Evolutionary conservation across 1,284 basidiomycete species (phyloP), one percentile per base, ranked within the genome.

Genomic region (Sporisorium iseilematis-ciliati): DNA sequence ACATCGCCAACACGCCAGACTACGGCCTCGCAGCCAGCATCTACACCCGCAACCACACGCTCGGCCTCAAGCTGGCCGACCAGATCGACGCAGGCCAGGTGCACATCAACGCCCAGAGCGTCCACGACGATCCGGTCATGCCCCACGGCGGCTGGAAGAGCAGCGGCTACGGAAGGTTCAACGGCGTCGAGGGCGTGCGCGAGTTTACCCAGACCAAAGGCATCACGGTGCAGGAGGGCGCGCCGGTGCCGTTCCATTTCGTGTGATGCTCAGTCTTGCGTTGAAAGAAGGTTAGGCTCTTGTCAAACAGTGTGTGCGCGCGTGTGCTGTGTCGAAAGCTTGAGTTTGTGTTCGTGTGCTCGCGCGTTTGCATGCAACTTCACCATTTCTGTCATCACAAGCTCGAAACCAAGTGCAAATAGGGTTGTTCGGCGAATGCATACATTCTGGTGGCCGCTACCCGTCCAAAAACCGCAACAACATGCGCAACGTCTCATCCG

Each of bases 161-260:
- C 16, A 66, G 59, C 5, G 82, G 81, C 21, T 81, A 78, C 56
- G 73, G 63, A 38, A 49, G 67, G 38, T 76, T 80, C 57, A 79
- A 57, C 72, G 96, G 96, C 14, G 91, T 92, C 0, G 96, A 99
- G 87, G 96, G 96, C 29, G 88, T 99, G 35, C 90, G 93, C 31
- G 88, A 92, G 7, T 87, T 99, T 50, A 95, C 93, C 53, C 93
- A 92, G 82, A 88, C 92, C 53, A 98, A 99, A 83, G 91, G 92
- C 7, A 90, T 98, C 51, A 91, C 94, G 38, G 88, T 68, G 20
- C 67, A 70, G 31, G 8, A 48, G 11, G 73, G 73, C 35, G 43
- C 55, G 20, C 26, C 61, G 1, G 65, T 46, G 7, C 73, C 73
- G 18, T 75, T 75, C 64, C 49, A 57, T 1, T 70, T 46, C 18